These are phyloP conservation scores for Xanthoconium separans DNA, from an alignment of 1,284 basidiomycete species.

Conservation along the genomic window DNA sequence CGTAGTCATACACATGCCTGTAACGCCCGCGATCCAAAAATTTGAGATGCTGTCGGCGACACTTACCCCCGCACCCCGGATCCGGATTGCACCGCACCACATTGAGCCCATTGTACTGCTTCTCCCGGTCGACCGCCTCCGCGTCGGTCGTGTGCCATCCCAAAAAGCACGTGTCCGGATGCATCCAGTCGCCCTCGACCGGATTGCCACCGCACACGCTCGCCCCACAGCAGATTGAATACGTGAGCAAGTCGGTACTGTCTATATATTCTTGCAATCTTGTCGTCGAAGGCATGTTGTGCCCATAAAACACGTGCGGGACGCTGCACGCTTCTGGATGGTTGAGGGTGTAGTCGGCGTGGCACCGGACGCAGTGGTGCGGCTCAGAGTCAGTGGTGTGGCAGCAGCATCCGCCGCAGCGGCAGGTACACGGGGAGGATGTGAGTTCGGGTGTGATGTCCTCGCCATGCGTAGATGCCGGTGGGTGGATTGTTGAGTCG, in stretches of 20 bases:
- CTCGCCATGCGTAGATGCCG: too few relatives aligned
- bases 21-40: too few relatives aligned
- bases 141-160: neutral
- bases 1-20: too few relatives aligned
- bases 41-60: too few relatives aligned
- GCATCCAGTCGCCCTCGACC: neutral
- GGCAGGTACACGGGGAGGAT: slow-evolving; percentile 7
- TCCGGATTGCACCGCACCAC: too few relatives aligned
- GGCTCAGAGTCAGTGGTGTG: neutral
- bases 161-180: neutral
- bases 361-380: slow-evolving; percentile 8
- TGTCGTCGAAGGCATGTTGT: neutral
- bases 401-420: slow-evolving; percentile 5
- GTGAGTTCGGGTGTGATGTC: neutral
- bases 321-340: slow-evolving; percentile 3
- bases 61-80: too few relatives aligned
- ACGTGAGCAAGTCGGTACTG: neutral
- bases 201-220: too few relatives aligned
- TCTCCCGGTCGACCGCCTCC: neutral
- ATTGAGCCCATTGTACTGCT: too few relatives aligned
- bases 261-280: too few relatives aligned
- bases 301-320: neutral
- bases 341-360: slow-evolving; percentile 1
- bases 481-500: too few relatives aligned
- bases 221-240: slow-evolving; percentile 2